Evolutionary conservation across 352 stramenopile species (phyloP), one percentile per base, ranked within the genome.

Genomic region (Pythium vanterpoolii): DNA sequence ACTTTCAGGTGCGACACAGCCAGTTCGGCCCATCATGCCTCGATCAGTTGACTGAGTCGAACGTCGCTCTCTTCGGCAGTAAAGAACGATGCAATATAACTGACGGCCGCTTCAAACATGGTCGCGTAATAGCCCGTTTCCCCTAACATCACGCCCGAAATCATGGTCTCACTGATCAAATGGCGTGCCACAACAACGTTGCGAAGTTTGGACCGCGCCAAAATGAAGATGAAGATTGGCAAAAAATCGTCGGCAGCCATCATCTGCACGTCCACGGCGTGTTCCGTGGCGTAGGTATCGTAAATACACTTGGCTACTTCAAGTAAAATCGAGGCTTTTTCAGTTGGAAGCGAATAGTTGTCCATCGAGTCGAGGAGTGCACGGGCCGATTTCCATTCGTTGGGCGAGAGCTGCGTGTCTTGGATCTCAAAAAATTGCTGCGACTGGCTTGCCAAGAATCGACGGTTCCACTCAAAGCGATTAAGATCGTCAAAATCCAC

Each of bases 71-170:
- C 57, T 19, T 58, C 57, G n/a, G 28, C 18, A 5, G 52, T 52
- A 27, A 60, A 62, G 24, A 67, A 81, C 0, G 79, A 76, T 7
- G 77, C 73, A 43, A 91, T 83, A 40, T 86, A 91, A 23, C 79
- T 77, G 30, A 92, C 75, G 0, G 79, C 78, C 1, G 83, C 79
- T 57, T 92, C 83, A 34, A 90, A 66, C 78, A 90, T 92, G 2
- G 83, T 92, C 14, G 80, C 73, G 62, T 92, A 92, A 58, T 92
- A 92, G 13, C 83, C 83, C 10, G 77, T 89, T 65, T 92, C 83
- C 2, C 83, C 83, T 48, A 92, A 82, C 79, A 89, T 86, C 16
- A 89, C 56, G 11, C 66, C 72, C 28, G 79, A 79, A 33, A 87
- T 83, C 83, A 89, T 92, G 10, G 79, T 89, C 54, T 92, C 79